Evolutionary conservation across 1,284 basidiomycete genomes (phyloP), one percentile per base, ranked within the genome.

Genomic region (Stereum hirsutum): DNA sequence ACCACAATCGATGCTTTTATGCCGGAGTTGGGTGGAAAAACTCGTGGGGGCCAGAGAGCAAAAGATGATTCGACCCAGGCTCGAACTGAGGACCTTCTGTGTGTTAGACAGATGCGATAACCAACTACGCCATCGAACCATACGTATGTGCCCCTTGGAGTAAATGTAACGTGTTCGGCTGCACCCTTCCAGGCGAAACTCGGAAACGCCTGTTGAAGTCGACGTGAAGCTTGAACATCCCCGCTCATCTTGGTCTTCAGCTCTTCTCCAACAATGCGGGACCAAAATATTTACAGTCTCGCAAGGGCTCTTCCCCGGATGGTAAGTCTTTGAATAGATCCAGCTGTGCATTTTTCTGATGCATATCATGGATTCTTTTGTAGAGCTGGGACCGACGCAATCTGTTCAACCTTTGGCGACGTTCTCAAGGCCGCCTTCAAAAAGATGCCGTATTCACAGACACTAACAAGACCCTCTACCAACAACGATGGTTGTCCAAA

Each of bases 401-500:
- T 61, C 62, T 84, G n/a, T 85, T 74, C 69, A 83, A 81, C 63
- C 60, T 83, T 47, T 78, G 74, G 70, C 67, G 70, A 48, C 70
- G 77, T 30, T 72, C 72, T 5, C 57, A 69, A 47, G 69, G 72
- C 41, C 58, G 69, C 27, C 56, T 73, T 27, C 52, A 52, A 15
- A 47, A 54, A n/a, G 67, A 70, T 38, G 67, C 68, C n/a, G 48
- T 49, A 28, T 94, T 90, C 64, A 78, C 67, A 44, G 64, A 68
- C 42, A 74, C 79, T 3, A 62, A 63, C 46, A 61, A 71, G 45
- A 85, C 88, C 0, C 75, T 98, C 40, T 98, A 89, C 66, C 89
- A 96, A 64, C 89, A 97, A 58, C 84, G 94, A 31, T 98, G 92
- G 89, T 72, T 71, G 20, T 78, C 90, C 14, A 98, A 97, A 64